phyloP scores from a whole-genome alignment of 306 rosid species.

The Inga laurina region DNA sequence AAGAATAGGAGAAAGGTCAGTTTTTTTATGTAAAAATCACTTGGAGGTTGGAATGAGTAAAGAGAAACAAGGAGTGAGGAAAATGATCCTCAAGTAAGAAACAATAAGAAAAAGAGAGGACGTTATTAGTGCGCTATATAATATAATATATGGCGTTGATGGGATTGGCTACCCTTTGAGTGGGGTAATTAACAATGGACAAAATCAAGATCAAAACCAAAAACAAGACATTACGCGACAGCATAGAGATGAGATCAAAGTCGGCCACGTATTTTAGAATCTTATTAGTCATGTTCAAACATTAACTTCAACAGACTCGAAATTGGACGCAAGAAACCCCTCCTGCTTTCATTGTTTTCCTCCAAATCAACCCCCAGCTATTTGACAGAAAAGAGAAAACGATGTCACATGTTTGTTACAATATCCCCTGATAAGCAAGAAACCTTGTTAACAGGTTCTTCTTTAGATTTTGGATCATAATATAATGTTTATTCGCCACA shows the following conservation, averaged over 20 bases:
- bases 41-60: background rate
- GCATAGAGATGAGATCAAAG: constrained; percentile 19
- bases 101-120: background rate
- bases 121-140: background rate
- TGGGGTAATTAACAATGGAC: constrained; percentile 35
- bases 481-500: no score
- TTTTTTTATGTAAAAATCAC: background rate
- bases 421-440: no score
- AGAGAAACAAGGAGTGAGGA: background rate
- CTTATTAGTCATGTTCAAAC: constrained; percentile 9
- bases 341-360: background rate
- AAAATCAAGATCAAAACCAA: constrained; percentile 23
- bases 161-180: constrained; percentile 16
- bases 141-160: background rate
- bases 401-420: no score
- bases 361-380: background rate
- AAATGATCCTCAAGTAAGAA: background rate
- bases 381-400: no score
- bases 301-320: constrained; percentile 16
- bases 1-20: constrained; percentile 17
- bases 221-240: constrained; percentile 7
- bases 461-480: no score
- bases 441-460: no score
- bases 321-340: background rate
- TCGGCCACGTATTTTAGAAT: constrained; percentile 10